Evolutionary conservation across 2,329 filamentous ascomycete genomes (phyloP).

Genomic region (Aspergillus carbonarius): DNA sequence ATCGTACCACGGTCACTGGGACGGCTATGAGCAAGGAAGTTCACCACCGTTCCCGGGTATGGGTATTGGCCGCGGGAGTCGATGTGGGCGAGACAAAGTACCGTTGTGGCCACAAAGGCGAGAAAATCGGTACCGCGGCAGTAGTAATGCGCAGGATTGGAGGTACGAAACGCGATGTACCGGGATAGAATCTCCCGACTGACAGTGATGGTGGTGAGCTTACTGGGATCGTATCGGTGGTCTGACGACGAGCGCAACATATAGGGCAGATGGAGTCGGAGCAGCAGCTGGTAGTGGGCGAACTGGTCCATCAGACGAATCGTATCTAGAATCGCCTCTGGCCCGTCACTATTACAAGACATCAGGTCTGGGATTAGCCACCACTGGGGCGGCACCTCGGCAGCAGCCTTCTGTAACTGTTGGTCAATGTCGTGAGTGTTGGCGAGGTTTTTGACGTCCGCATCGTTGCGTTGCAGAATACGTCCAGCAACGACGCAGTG

Average conservation of each 20-base stretch:
- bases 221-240: conserved; percentile 49
- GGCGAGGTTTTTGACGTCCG: conserved; percentile 33
- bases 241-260: conserved; percentile 45
- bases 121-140: conserved; percentile 55
- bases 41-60: neutral
- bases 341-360: conserved; percentile 8
- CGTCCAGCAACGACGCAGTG: conserved; percentile 47
- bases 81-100: conserved; percentile 51
- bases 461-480: conserved; percentile 53
- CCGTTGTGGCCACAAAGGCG: conserved; percentile 42
- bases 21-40: conserved; percentile 1
- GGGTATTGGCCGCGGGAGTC: conserved; percentile 29
- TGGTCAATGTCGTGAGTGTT: conserved; percentile 49
- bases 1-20: conserved; percentile 43
- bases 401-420: conserved; percentile 45
- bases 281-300: conserved; percentile 52
- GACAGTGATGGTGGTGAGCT: conserved; percentile 50
- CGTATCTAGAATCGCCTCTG: conserved; percentile 31
- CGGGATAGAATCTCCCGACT: conserved; percentile 53
- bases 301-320: conserved; percentile 50
- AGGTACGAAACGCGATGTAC: conserved; percentile 50
- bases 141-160: conserved; percentile 39
- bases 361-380: conserved; percentile 43
- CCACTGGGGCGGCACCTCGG: conserved; percentile 48
- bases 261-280: conserved; percentile 57